Evolutionary conservation across 2,329 filamentous ascomycete genomes (phyloP).

Genomic region (Cladobotryum mycophilum): DNA sequence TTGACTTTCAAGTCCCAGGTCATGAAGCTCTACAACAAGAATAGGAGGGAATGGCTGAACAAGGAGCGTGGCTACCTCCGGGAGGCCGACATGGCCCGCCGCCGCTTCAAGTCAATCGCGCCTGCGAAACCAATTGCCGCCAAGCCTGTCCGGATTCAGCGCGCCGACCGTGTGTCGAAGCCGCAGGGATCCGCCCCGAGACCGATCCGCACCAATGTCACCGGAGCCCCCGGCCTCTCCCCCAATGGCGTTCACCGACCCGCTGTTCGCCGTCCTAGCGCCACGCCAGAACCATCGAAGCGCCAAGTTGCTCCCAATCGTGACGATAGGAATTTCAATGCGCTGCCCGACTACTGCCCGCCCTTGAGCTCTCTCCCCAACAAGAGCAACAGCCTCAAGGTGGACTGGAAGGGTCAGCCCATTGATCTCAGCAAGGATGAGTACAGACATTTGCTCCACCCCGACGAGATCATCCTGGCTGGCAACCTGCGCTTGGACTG

Average conservation of each 20-base stretch:
- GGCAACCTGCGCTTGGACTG: constrained; percentile 76
- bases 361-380: constrained; percentile 58
- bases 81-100: constrained; percentile 39
- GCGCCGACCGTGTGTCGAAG: constrained; percentile 31
- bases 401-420: constrained; percentile 78
- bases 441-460: constrained; percentile 63
- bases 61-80: constrained; percentile 45
- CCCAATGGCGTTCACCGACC: constrained; percentile 23
- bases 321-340: constrained; percentile 75
- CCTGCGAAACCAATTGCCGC: constrained; percentile 34
- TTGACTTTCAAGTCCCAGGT: constrained; percentile 49
- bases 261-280: constrained; percentile 32
- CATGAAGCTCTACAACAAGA: constrained; percentile 36
- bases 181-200: constrained; percentile 26
- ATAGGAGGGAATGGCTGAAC: constrained; percentile 43
- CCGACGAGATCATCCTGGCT: constrained; percentile 70
- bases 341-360: constrained; percentile 67
- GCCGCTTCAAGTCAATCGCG: constrained; percentile 34
- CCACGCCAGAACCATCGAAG: constrained; percentile 45
- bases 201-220: constrained; percentile 27
- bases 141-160: constrained; percentile 24
- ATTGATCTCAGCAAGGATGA: constrained; percentile 71
- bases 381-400: constrained; percentile 67
- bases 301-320: constrained; percentile 58
- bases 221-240: constrained; percentile 12